A percentile compares a stretch with the other conserved stretches of the same genome.
Conservation (phyloP, 768 basidiomycete species). For the Boletus rubescentipes region DNA sequence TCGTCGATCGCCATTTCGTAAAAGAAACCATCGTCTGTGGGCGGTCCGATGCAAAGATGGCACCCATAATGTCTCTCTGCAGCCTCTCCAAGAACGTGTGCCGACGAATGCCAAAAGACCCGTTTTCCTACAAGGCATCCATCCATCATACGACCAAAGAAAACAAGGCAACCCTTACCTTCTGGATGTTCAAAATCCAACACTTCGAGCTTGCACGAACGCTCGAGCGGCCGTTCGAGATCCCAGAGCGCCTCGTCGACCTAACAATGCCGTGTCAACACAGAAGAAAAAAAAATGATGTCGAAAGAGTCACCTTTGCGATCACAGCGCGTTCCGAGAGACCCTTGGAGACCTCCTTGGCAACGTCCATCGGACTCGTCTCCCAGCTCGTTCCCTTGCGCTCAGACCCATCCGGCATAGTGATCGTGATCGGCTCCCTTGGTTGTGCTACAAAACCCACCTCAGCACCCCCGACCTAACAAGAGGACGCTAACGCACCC, state of each 20-base stretch:
- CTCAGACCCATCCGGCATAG: slow-evolving; percentile 82
- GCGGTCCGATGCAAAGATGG: slow-evolving; percentile 95
- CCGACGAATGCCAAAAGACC: slow-evolving; percentile 99
- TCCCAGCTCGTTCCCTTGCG: slow-evolving; percentile 90
- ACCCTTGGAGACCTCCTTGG: slow-evolving; percentile 83
- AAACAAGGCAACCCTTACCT: slow-evolving; percentile 37
- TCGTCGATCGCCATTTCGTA: slow-evolving; percentile 96
- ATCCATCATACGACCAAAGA: background rate
- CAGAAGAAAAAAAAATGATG: background rate
- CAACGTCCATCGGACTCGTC: slow-evolving; percentile 89
- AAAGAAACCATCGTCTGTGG: slow-evolving; percentile 98
- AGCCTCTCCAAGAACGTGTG: slow-evolving; percentile 96
- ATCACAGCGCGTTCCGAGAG: slow-evolving; percentile 89
- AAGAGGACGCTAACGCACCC: slow-evolving; percentile 42
- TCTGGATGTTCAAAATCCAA: slow-evolving; percentile 93
- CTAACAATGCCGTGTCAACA: slow-evolving; percentile 26
- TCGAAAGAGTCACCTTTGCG: slow-evolving; percentile 61
- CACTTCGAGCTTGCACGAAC: slow-evolving; percentile 74
- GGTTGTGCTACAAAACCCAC: slow-evolving; percentile 53
- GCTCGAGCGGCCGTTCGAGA: slow-evolving; percentile 91
- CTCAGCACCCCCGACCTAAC: background rate
- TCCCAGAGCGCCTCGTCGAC: slow-evolving; percentile 92
- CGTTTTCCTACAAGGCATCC: slow-evolving; percentile 63
- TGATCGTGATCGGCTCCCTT: slow-evolving; percentile 79
- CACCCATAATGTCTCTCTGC: slow-evolving; percentile 96